These are phyloP conservation scores for Penicillium frequentans DNA, from an alignment of 2,329 filamentous ascomycete species.

Conservation along the genomic window DNA sequence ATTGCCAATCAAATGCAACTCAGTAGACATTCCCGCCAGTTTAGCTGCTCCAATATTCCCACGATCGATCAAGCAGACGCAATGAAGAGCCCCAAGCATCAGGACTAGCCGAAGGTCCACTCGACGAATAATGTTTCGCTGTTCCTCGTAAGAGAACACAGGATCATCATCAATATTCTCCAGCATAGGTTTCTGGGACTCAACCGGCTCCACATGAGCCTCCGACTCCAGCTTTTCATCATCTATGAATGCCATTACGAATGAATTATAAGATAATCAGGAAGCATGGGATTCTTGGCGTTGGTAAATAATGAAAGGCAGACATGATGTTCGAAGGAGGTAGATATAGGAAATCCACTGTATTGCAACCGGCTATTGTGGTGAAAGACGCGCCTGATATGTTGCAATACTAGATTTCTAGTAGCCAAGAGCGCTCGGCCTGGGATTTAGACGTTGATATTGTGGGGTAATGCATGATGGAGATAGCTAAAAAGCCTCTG, in stretches of 20 bases:
- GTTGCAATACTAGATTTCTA: conserved; percentile 1
- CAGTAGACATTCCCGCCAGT: conserved; percentile 17
- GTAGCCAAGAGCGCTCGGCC: neutral
- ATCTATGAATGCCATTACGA: neutral
- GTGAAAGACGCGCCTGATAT: conserved; percentile 7
- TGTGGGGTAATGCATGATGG: neutral
- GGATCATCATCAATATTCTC: conserved; percentile 8
- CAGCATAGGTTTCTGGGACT: conserved; percentile 4
- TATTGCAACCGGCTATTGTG: neutral
- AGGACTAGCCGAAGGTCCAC: conserved; percentile 20
- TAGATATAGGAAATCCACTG: neutral
- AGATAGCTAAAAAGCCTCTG: neutral
- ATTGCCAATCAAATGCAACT: conserved; percentile 3
- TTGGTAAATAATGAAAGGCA: too few species aligned
- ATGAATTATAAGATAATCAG: neutral
- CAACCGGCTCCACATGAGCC: conserved; percentile 1
- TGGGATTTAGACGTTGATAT: neutral
- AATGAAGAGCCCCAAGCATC: conserved; percentile 18
- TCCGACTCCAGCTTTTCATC: neutral
- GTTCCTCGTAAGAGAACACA: conserved; percentile 7
- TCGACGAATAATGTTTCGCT: conserved; percentile 16
- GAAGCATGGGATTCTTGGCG: neutral
- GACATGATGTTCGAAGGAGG: neutral
- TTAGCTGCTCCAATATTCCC: conserved; percentile 16
- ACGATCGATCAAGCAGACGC: conserved; percentile 19